Evolutionary conservation across 371 early-diverging fungal genomes (phyloP), one percentile per base, ranked within the genome.

Genomic region (Mucor plumbeus): DNA sequence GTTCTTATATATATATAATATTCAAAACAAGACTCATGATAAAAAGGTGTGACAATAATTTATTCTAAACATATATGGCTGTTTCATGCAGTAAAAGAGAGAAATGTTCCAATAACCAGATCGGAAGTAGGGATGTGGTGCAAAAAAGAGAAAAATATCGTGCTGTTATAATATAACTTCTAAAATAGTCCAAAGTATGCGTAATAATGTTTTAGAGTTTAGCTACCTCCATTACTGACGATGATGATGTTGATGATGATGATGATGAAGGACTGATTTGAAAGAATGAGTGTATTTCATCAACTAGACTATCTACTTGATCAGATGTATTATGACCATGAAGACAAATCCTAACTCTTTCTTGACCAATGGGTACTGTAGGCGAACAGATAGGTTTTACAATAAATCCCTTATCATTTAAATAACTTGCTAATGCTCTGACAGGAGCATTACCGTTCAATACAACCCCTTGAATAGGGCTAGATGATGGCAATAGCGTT

Each of bases 321-420:
- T 81, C 80, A 7, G 66, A 40, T 0, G 90, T 88, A 61, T 94
- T 93, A 55, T 91, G 86, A 7, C 87, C 87, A 74, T 93, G 94
- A 36, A 94, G 67, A 69, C 95, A 94, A 31, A 94, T 89, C 7
- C 95, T 81, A 14, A 94, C 85, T 10, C 95, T 85, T 66, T 94
- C 95, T 54, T 84, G 78, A 6, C 95, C 95, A 54, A 78, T 82
- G 1, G 93, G 91, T 1, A 94, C 95, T 3, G 94, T 93, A 3
- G 95, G 95, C 4, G 88, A 90, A 15, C 92, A 82, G 41, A 94
- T 93, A 0, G 95, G 90, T 40, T 90, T 87, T 26, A 92, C 92
- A 64, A 88, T 91, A 34, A 89, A 87, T 0, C 91, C 90, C 7
- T 77, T 74, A 0, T 63, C 35, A 66, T 88, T 90, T 17, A 94